These are phyloP conservation scores for Tolypocladium tropicale DNA, from an alignment of 2,329 filamentous ascomycete genomes.

Conservation along the genomic window DNA sequence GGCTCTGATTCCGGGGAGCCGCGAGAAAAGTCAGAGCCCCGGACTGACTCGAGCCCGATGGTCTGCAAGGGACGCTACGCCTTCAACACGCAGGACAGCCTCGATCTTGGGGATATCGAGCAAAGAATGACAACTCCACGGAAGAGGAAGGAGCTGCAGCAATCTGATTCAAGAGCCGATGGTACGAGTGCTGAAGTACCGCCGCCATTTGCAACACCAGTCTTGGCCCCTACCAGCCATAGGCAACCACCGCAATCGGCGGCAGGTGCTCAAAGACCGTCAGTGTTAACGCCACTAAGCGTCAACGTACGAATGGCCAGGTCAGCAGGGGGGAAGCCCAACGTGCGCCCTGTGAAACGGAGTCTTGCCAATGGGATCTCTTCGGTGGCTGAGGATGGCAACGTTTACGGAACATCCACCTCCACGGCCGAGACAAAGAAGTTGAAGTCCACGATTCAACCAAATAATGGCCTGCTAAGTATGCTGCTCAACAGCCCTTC, in stretches of 20 bases:
- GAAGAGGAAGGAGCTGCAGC: slow-evolving; percentile 19
- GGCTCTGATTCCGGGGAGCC: slow-evolving; percentile 11
- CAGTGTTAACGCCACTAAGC: slow-evolving; percentile 26
- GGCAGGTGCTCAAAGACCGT: slow-evolving; percentile 9
- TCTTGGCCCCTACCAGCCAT: slow-evolving; percentile 9
- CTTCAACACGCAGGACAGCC: slow-evolving; percentile 40
- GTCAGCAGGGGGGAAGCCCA: slow-evolving; percentile 12
- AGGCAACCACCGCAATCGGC: slow-evolving; percentile 4
- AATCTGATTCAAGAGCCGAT: not conserved
- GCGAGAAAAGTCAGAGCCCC: slow-evolving; percentile 32
- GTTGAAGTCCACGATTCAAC: not conserved
- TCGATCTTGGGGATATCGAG: slow-evolving; percentile 39
- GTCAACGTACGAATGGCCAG: slow-evolving; percentile 19
- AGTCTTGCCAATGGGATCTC: slow-evolving; percentile 26
- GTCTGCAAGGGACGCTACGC: slow-evolving; percentile 8
- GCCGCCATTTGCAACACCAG: slow-evolving; percentile 6
- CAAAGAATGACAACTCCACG: slow-evolving; percentile 24
- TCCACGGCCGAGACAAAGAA: slow-evolving; percentile 1
- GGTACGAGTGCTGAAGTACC: not conserved
- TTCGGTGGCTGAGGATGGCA: slow-evolving; percentile 39
- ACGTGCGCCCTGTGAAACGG: slow-evolving; percentile 8
- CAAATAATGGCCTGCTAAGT: slow-evolving; percentile 19
- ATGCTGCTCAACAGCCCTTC: slow-evolving; percentile 19
- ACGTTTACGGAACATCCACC: slow-evolving; percentile 5
- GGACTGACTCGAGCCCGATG: slow-evolving; percentile 18